These are phyloP conservation scores for Magnusiomyces sp. DNA, from an alignment of 1,139 yeast species.

Conservation along the genomic window DNA sequence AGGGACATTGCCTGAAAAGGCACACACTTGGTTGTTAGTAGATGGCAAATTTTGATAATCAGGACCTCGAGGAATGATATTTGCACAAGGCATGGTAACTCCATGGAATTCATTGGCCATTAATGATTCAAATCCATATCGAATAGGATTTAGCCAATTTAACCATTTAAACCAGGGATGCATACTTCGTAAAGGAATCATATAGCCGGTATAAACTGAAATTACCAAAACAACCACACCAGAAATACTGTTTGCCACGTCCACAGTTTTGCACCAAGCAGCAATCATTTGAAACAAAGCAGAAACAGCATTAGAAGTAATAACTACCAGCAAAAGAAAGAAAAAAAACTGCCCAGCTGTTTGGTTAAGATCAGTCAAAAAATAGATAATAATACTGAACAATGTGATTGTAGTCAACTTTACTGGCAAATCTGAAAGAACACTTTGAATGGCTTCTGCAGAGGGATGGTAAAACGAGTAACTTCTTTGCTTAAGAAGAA, in stretches of 20 bases:
- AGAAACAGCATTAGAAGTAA: conserved; percentile 39
- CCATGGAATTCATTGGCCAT: conserved; percentile 41
- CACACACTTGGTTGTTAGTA: conserved; percentile 35
- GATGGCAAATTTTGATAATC: conserved; percentile 33
- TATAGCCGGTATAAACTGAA: conserved; percentile 33
- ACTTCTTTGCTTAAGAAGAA: conserved; percentile 37
- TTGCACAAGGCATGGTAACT: conserved; percentile 34
- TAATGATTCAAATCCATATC: conserved; percentile 39
- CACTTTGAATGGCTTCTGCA: conserved; percentile 36
- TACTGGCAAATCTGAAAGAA: conserved; percentile 34
- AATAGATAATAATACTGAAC: conserved; percentile 35
- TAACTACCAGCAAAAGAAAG: conserved; percentile 29
- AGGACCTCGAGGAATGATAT: conserved; percentile 29
- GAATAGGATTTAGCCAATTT: conserved; percentile 40
- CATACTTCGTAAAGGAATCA: conserved; percentile 41
- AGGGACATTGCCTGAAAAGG: conserved; percentile 33
- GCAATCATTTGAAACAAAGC: conserved; percentile 54
- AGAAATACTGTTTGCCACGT: conserved; percentile 52
- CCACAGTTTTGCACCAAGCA: conserved; percentile 43
- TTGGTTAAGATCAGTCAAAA: conserved; percentile 32
- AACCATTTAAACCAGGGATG: conserved; percentile 48
- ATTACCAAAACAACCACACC: conserved; percentile 38
- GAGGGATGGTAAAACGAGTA: conserved; percentile 40
- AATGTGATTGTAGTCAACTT: conserved; percentile 27
- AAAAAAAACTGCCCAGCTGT: conserved; percentile 38